Base-by-base conservation (phyloP, 176 grass and related monocot species). In the Chloris gayana region DNA sequence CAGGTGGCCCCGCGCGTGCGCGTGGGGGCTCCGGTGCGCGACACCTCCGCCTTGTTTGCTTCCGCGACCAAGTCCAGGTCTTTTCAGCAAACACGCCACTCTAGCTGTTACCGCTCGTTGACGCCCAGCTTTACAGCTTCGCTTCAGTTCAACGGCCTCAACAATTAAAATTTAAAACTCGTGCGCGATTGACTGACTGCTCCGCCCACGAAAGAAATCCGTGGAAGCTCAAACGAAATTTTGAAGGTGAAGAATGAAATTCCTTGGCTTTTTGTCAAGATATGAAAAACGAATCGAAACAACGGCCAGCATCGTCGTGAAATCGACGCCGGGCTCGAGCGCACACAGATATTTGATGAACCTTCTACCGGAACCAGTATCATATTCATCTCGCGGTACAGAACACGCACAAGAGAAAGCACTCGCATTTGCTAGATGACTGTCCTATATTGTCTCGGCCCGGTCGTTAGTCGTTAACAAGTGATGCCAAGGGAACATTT, bases 1-100 rank as follows among this genome's bases (percentile, higher is more conserved):
- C 82, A 80, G 81, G 77, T 89, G 82, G 65, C 64, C 17, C 3
- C 29, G 41, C 46, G 64, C 13, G 42, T 34, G 38, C 87, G 51
- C 67, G 73, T 85, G 83, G n/a, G 49, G 73, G 45, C 87, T 71
- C 76, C 26, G 2, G 42, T 37, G 46, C 56, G 45, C 77, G 41
- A 9, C 9, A 42, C 41, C 41, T 42, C 9, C n/a, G n/a, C n/a
- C 42, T 37, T 29, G 14, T 17, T 17, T 12, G 2, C 46, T 11
- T 57, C 61, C 30, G 69, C 25, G 13, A 37, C 35, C 35, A 37
- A 22, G 3, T 8, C 9, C 29, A 14, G 39, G 53, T 22, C 14
- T n/a, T 46, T 44, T 9, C 8, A 2, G 21, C 10, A 57, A 10
- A 57, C 53, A 24, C 53, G 53, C 53, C 10, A 26, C 58, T 37